These are phyloP conservation scores for Candida sanyaensis DNA, from an alignment of 1,139 yeast species.

Conservation along the genomic window DNA sequence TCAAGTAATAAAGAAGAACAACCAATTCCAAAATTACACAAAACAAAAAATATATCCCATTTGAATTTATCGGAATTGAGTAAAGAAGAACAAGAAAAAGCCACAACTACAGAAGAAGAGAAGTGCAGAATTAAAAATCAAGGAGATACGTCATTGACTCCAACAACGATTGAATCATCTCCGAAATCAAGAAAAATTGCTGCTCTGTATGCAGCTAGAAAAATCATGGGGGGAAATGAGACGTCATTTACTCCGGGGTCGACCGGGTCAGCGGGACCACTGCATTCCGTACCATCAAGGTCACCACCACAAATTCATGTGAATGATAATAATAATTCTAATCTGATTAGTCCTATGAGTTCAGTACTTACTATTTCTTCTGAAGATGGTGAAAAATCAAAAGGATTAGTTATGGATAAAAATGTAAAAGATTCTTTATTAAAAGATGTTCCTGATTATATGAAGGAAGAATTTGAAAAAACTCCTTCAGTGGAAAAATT, in stretches of 20 bases:
- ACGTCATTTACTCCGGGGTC: background rate
- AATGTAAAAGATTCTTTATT: constrained; percentile 23
- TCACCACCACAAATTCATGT: constrained; percentile 4
- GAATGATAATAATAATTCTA: constrained; percentile 8
- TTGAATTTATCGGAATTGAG: constrained; percentile 39
- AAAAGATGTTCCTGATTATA: constrained; percentile 36
- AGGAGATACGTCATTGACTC: constrained; percentile 10
- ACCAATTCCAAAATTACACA: constrained; percentile 16
- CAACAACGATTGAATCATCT: constrained; percentile 14
- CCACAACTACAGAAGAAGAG: too few relatives aligned
- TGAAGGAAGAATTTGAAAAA: constrained; percentile 39
- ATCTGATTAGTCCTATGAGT: constrained; percentile 18
- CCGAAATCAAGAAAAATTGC: constrained; percentile 11
- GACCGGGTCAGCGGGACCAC: background rate
- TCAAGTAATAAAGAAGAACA: constrained; percentile 10
- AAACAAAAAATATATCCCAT: constrained; percentile 45
- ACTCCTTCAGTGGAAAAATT: constrained; percentile 46
- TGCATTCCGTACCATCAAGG: constrained; percentile 5
- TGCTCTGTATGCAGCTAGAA: constrained; percentile 12
- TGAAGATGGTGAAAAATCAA: constrained; percentile 2
- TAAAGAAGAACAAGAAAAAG: constrained; percentile 1
- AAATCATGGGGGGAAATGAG: background rate
- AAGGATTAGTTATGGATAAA: constrained; percentile 9
- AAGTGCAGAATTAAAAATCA: background rate
- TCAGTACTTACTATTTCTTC: constrained; percentile 5